Conservation (phyloP, 345 rosid genomes). For the Viola odorata region DNA sequence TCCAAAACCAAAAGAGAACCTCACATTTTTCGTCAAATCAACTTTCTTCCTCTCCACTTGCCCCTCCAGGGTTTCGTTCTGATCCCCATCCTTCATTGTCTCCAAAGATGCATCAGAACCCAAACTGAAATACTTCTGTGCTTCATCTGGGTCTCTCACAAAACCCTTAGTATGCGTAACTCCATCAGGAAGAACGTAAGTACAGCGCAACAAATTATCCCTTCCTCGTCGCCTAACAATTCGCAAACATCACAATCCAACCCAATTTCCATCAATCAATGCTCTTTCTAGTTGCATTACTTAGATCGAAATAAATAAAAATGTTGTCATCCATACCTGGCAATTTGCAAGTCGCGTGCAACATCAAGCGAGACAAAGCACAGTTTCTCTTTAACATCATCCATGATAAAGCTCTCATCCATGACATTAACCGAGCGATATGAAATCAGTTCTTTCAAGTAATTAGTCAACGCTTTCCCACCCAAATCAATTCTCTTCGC, state of each 20-base stretch:
- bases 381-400: constrained; percentile 91
- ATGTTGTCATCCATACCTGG: constrained; percentile 28
- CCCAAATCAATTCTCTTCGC: constrained; percentile 82
- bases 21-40: constrained; percentile 69
- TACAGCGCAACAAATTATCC: constrained; percentile 52
- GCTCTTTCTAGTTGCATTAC: too few species aligned
- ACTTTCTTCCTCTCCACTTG: constrained; percentile 43
- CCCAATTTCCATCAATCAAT: too few species aligned
- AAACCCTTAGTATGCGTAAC: constrained; percentile 70
- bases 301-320: neutral
- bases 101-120: constrained; percentile 23
- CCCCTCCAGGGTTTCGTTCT: constrained; percentile 27
- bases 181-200: constrained; percentile 89
- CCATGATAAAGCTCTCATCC: constrained; percentile 81
- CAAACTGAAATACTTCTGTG: constrained; percentile 37
- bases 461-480: constrained; percentile 87
- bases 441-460: constrained; percentile 79
- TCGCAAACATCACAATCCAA: neutral
- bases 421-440: constrained; percentile 71
- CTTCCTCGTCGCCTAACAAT: constrained; percentile 48
- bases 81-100: constrained; percentile 20
- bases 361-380: constrained; percentile 86
- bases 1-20: constrained; percentile 5
- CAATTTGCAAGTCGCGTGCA: constrained; percentile 54
- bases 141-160: constrained; percentile 66